A percentile compares a stretch with the other conserved stretches of the same genome.
Conservation (phyloP, 2,329 filamentous ascomycete species). For the Stemphylium lycopersici region DNA sequence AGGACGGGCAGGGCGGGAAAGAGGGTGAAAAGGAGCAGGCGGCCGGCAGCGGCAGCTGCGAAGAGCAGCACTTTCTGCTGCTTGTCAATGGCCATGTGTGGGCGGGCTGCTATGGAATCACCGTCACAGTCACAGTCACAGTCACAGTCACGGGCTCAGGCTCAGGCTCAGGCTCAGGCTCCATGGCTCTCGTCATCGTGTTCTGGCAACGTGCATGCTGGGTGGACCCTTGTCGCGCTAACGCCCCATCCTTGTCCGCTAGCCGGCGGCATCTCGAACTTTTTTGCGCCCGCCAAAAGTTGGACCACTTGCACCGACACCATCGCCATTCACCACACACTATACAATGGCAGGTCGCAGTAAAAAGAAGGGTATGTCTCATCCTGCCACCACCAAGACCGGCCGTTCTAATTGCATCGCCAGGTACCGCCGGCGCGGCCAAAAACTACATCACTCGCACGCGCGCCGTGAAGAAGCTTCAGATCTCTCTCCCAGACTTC, state of each 20-base stretch:
- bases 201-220: conserved; percentile 12
- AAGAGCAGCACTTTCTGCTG: conserved; percentile 72
- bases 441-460: conserved; percentile 99
- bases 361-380: conserved; percentile 67
- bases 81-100: conserved; percentile 51
- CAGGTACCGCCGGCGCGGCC: conserved; percentile 84
- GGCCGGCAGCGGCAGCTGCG: conserved; percentile 74
- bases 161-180: no score
- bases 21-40: conserved; percentile 77
- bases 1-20: conserved; percentile 86
- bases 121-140: conserved; percentile 8
- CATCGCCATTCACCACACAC: conserved; percentile 3
- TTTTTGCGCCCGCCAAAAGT: conserved; percentile 36
- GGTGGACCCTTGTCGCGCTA: conserved; percentile 29
- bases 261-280: conserved; percentile 33
- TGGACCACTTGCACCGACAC: conserved; percentile 10
- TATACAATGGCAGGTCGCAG: conserved; percentile 44
- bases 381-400: no score
- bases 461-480: conserved; percentile 95
- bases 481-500: conserved; percentile 96
- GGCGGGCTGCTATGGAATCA: conserved; percentile 2
- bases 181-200: conserved; percentile 17
- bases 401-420: conserved; percentile 20
- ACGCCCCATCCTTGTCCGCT: conserved; percentile 28
- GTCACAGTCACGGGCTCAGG: conserved; percentile 8